Percentiles rank a stretch among this genome's conserved stretches.
Conservation (phyloP, 768 basidiomycete genomes). For the Clitopilus passeckerianus region DNA sequence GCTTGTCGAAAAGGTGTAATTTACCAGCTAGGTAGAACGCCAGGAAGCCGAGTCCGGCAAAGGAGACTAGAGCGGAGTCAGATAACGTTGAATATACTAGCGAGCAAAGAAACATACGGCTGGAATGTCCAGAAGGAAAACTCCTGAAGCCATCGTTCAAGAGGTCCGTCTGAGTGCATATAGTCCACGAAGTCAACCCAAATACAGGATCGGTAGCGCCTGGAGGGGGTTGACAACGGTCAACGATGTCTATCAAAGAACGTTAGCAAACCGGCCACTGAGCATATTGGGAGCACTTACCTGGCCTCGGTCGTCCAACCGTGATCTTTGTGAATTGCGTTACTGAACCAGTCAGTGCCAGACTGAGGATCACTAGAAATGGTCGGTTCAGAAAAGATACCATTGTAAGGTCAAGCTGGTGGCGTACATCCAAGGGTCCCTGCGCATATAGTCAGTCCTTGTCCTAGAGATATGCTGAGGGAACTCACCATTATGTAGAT, state of each 20-base stretch:
- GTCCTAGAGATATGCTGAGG: not conserved
- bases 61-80: constrained; percentile 57
- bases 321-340: constrained; percentile 85
- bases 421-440: not conserved
- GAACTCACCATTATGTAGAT: constrained; percentile 64
- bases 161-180: constrained; percentile 76
- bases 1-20: constrained; percentile 81
- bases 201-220: constrained; percentile 66
- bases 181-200: constrained; percentile 66
- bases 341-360: constrained; percentile 71
- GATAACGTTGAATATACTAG: not conserved
- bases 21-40: constrained; percentile 90
- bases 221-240: constrained; percentile 63
- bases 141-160: constrained; percentile 86
- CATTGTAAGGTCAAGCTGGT: not conserved
- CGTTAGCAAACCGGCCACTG: no score
- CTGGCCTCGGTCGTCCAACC: constrained; percentile 88
- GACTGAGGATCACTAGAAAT: constrained; percentile 59
- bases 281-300: no score
- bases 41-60: constrained; percentile 89
- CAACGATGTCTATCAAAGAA: constrained; percentile 53
- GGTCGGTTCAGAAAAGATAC: not conserved
- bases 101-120: constrained; percentile 44
- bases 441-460: not conserved
- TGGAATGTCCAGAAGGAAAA: constrained; percentile 90